Percentiles rank a stretch among this genome's conserved stretches.
Evolutionary conservation across 83 land plant genomes (phyloP).

Genomic region (Picea mariana): DNA sequence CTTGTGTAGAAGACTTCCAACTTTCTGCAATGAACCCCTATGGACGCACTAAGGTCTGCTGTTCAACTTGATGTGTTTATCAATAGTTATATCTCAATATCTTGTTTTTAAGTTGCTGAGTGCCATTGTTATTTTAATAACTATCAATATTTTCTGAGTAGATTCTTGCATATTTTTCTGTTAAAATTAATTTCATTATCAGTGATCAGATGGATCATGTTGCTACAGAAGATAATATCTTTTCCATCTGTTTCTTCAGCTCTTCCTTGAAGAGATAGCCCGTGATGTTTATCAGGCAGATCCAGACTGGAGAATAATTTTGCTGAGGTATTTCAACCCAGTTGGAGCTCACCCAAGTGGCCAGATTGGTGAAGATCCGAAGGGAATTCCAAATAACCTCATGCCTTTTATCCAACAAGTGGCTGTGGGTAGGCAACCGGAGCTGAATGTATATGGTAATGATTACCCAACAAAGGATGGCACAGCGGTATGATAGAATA

Average conservation of each 20-base stretch:
- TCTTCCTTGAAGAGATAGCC: slow-evolving; percentile 79
- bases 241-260: slow-evolving; percentile 30
- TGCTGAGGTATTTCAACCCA: slow-evolving; percentile 89
- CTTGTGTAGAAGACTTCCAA: slow-evolving; percentile 75
- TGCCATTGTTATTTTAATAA: not conserved
- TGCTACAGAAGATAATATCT: not conserved
- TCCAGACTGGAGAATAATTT: slow-evolving; percentile 79
- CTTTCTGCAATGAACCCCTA: slow-evolving; percentile 84
- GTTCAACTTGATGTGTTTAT: not conserved
- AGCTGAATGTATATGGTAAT: slow-evolving; percentile 81
- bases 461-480: slow-evolving; percentile 91
- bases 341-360: slow-evolving; percentile 96
- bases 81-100: not conserved
- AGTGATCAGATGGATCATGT: not conserved
- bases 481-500: slow-evolving; percentile 57
- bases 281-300: slow-evolving; percentile 75
- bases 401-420: slow-evolving; percentile 98
- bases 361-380: slow-evolving; percentile 88
- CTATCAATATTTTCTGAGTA: not conserved
- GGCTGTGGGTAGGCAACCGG: slow-evolving; percentile 83
- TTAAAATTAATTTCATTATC: not conserved
- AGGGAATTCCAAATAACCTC: slow-evolving; percentile 88
- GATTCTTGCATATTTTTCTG: slow-evolving; percentile 4
- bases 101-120: not conserved
- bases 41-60: slow-evolving; percentile 66